Percentiles rank a stretch among this genome's conserved stretches.
Evolutionary conservation across 2,329 filamentous ascomycete genomes (phyloP).

Genomic region (Zymoseptoria ardabiliae): DNA sequence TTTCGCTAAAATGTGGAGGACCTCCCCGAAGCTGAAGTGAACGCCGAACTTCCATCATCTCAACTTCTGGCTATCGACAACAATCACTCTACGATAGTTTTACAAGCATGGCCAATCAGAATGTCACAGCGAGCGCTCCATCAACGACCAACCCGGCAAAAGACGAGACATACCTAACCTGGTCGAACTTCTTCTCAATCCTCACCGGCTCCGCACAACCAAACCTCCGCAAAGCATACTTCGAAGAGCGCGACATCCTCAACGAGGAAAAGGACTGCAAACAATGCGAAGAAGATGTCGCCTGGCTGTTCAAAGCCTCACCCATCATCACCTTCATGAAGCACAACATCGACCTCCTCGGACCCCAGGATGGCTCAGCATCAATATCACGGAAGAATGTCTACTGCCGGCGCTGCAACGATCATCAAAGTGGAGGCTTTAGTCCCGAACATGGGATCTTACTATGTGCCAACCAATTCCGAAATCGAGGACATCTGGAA

Average conservation of each 20-base stretch:
- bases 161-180: slow-evolving; percentile 45
- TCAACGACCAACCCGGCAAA: slow-evolving; percentile 4
- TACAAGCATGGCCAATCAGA: background rate
- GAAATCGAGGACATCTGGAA: slow-evolving; percentile 73
- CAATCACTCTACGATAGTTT: background rate
- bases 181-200: slow-evolving; percentile 81
- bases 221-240: slow-evolving; percentile 67
- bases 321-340: slow-evolving; percentile 82
- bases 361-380: slow-evolving; percentile 44
- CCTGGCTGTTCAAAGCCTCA: slow-evolving; percentile 77
- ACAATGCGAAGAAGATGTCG: slow-evolving; percentile 71
- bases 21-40: background rate
- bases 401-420: slow-evolving; percentile 70
- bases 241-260: slow-evolving; percentile 64
- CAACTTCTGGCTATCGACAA: background rate
- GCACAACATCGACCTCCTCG: slow-evolving; percentile 71
- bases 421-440: slow-evolving; percentile 73
- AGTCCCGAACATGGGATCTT: slow-evolving; percentile 79
- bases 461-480: slow-evolving; percentile 86
- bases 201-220: slow-evolving; percentile 64
- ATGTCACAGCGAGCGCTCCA: background rate
- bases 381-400: slow-evolving; percentile 68
- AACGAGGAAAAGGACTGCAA: slow-evolving; percentile 73
- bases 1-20: background rate
- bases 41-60: background rate